phyloP scores from a whole-genome alignment of 495 filamentous ascomycete genomes.

The Xylaria telfairii region DNA sequence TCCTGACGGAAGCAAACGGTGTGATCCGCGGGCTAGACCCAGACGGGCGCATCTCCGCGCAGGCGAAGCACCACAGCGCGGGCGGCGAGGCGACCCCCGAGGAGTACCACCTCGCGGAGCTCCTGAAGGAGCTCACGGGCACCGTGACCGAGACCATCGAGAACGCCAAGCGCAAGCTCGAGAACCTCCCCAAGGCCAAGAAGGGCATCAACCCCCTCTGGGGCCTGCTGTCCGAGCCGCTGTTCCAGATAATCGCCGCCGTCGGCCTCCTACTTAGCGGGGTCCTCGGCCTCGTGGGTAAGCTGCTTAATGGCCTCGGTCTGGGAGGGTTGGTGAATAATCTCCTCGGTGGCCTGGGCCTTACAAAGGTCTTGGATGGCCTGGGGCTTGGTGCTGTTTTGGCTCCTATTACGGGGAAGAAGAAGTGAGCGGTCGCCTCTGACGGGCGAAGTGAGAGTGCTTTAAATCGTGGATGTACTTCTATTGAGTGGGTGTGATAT shows the following conservation, averaged over 20 bases:
- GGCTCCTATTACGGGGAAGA: slow-evolving; percentile 59
- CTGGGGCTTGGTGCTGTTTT: slow-evolving; percentile 71
- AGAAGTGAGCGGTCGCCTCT: slow-evolving; percentile 32
- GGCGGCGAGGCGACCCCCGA: slow-evolving; percentile 85
- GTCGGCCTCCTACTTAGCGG: slow-evolving; percentile 85
- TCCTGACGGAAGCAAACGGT: slow-evolving; percentile 88
- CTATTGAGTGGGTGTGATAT: slow-evolving; percentile 10
- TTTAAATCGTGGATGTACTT: not conserved
- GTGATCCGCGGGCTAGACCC: slow-evolving; percentile 90
- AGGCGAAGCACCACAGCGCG: slow-evolving; percentile 81
- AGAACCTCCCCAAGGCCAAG: slow-evolving; percentile 92
- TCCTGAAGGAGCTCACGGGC: slow-evolving; percentile 75
- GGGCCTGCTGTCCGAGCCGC: slow-evolving; percentile 79
- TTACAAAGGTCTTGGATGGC: slow-evolving; percentile 76
- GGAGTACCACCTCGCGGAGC: slow-evolving; percentile 83
- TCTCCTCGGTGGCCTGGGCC: slow-evolving; percentile 78
- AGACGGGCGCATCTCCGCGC: slow-evolving; percentile 82
- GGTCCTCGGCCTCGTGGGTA: slow-evolving; percentile 82
- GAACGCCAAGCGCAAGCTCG: slow-evolving; percentile 81
- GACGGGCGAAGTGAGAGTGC: not conserved
- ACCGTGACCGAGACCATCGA: slow-evolving; percentile 79
- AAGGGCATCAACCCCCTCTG: slow-evolving; percentile 91
- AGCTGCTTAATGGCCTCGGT: slow-evolving; percentile 77
- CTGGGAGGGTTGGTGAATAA: slow-evolving; percentile 81
- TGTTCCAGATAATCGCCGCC: slow-evolving; percentile 92